Evolutionary conservation across 2,329 filamentous ascomycete genomes (phyloP).

Genomic region (Penicillium thymicola): DNA sequence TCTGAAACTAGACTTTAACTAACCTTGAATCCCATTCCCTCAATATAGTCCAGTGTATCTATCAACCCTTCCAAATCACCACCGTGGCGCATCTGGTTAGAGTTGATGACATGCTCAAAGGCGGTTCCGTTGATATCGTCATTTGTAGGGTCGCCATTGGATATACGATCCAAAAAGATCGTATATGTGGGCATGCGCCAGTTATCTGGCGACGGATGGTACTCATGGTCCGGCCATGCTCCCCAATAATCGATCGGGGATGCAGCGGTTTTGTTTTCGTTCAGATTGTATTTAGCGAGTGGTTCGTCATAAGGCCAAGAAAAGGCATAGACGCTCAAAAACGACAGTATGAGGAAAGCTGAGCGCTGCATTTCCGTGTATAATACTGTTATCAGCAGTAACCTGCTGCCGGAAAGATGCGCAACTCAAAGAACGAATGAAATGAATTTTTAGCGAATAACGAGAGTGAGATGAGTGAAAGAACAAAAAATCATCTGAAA

Average conservation of each 20-base stretch:
- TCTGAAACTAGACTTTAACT: neutral
- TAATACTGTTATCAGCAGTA: constrained; percentile 3
- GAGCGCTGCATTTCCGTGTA: constrained; percentile 7
- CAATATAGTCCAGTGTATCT: constrained; percentile 61
- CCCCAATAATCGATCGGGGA: constrained; percentile 57
- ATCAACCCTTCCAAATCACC: constrained; percentile 58
- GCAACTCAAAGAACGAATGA: constrained; percentile 2
- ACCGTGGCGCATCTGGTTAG: constrained; percentile 62
- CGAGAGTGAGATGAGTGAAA: constrained; percentile 6
- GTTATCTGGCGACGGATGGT: constrained; percentile 54
- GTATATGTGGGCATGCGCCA: constrained; percentile 67
- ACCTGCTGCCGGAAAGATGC: constrained; percentile 1
- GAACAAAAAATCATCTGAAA: constrained; percentile 1
- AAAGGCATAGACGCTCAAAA: constrained; percentile 4
- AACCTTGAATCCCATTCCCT: constrained; percentile 63
- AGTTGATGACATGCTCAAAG: constrained; percentile 59
- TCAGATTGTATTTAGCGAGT: constrained; percentile 58
- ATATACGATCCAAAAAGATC: constrained; percentile 61
- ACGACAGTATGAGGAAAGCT: constrained; percentile 5
- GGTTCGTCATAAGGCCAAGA: constrained; percentile 49
- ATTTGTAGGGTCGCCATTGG: constrained; percentile 63
- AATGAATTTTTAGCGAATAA: neutral
- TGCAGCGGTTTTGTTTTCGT: constrained; percentile 55
- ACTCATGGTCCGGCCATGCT: constrained; percentile 51
- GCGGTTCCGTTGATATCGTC: constrained; percentile 46